phyloP scores from a whole-genome alignment of 1,284 basidiomycete genomes.

The Fomes fomentarius region DNA sequence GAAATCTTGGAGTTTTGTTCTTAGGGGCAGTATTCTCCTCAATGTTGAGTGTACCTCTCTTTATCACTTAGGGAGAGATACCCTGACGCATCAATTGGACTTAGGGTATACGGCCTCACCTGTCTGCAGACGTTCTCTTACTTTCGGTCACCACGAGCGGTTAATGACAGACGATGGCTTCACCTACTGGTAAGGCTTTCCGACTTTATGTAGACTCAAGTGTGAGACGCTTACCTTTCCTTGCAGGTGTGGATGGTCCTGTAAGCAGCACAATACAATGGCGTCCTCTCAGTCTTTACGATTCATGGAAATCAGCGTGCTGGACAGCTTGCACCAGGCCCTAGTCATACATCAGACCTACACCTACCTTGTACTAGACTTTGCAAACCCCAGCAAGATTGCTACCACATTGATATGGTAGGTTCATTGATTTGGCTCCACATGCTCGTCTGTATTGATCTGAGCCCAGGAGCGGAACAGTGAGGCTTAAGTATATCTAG shows the following conservation, averaged over 20 bases:
- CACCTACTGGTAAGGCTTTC: neutral
- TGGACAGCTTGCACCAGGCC: constrained; percentile 6
- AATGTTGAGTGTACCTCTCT: neutral
- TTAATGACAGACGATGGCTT: neutral
- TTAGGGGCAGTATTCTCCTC: constrained; percentile 6
- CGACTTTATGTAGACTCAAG: too few relatives aligned
- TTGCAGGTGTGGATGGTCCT: too few relatives aligned
- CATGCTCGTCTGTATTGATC: neutral
- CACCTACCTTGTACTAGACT: constrained; percentile 1
- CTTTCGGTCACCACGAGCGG: constrained; percentile 2
- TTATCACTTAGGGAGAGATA: neutral
- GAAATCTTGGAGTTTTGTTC: constrained; percentile 4
- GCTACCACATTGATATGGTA: neutral
- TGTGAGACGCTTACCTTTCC: too few relatives aligned
- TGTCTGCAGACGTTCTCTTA: constrained; percentile 8
- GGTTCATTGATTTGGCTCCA: too few relatives aligned
- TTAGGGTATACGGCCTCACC: constrained; percentile 8
- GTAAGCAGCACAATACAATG: too few relatives aligned
- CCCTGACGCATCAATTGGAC: neutral
- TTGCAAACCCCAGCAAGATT: neutral
- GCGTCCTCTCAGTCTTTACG: neutral
- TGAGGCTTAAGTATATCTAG: too few relatives aligned
- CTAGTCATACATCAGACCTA: constrained; percentile 3
- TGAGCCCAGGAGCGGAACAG: constrained; percentile 7
- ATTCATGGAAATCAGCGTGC: neutral